Conservation (phyloP, 306 rosid genomes). For the Lotus japonicus region DNA sequence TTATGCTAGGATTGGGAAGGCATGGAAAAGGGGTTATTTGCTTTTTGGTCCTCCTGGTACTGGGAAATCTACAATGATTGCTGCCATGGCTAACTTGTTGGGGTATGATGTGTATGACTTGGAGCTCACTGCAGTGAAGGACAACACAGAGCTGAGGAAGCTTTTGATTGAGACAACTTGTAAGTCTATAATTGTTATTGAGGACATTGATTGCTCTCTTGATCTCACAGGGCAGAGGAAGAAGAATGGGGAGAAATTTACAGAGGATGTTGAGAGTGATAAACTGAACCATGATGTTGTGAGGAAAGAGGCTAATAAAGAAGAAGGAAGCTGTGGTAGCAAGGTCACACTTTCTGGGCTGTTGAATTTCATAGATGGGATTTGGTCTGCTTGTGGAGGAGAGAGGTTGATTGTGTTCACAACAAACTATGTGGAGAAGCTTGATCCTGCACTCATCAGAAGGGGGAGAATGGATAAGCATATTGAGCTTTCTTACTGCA, state of each 20-base stretch:
- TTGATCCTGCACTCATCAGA: constrained; percentile 81
- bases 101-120: constrained; percentile 76
- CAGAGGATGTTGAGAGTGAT: constrained; percentile 38
- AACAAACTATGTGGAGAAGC: constrained; percentile 76
- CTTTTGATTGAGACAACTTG: constrained; percentile 81
- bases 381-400: constrained; percentile 82
- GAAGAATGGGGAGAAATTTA: constrained; percentile 42
- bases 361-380: constrained; percentile 82
- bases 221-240: constrained; percentile 90
- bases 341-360: constrained; percentile 87
- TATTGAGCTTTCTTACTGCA: constrained; percentile 69
- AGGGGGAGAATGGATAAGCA: constrained; percentile 91
- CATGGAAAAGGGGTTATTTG: constrained; percentile 79
- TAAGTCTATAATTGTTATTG: constrained; percentile 84
- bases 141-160: constrained; percentile 78
- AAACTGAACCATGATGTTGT: constrained; percentile 25
- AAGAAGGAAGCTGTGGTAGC: constrained; percentile 42
- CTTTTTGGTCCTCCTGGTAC: constrained; percentile 80
- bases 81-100: constrained; percentile 78
- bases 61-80: constrained; percentile 82
- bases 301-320: constrained; percentile 48
- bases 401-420: constrained; percentile 82
- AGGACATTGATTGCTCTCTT: constrained; percentile 87
- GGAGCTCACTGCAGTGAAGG: constrained; percentile 88
- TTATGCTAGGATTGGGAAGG: constrained; percentile 77